phyloP scores from a whole-genome alignment of 192 early-diverging fungal genomes.

The Chytriomyces sp. region DNA sequence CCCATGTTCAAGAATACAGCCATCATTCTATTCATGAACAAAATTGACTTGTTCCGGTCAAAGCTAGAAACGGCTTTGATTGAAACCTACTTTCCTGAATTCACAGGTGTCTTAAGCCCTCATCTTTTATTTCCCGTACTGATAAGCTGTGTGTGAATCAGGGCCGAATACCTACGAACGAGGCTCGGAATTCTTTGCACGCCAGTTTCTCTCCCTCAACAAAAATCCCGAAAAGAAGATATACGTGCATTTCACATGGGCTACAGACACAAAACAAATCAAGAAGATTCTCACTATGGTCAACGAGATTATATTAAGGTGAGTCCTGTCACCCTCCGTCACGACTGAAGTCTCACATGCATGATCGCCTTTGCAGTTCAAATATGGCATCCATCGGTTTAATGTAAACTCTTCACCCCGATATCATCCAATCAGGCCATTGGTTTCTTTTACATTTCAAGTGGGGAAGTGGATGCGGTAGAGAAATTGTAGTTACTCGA shows the following conservation, averaged over 20 bases:
- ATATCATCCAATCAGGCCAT: too few species aligned
- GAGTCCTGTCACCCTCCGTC: too few species aligned
- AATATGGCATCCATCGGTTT: constrained; percentile 13
- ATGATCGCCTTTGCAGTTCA: too few species aligned
- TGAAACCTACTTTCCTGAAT: constrained; percentile 58
- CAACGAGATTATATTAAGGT: constrained; percentile 37
- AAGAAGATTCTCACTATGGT: constrained; percentile 43
- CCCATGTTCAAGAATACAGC: constrained; percentile 51
- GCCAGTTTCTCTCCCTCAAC: constrained; percentile 45
- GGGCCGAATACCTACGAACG: constrained; percentile 52
- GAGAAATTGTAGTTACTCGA: too few species aligned
- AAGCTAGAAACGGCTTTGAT: constrained; percentile 52
- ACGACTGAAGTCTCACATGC: too few species aligned
- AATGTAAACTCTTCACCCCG: too few species aligned
- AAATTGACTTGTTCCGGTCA: constrained; percentile 63
- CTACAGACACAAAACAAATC: constrained; percentile 65
- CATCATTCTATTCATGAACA: constrained; percentile 68
- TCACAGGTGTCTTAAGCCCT: constrained; percentile 36
- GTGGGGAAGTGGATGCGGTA: too few species aligned
- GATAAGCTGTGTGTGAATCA: constrained; percentile 7
- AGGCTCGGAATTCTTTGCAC: constrained; percentile 50
- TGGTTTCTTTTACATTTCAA: too few species aligned
- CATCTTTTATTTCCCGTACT: background rate
- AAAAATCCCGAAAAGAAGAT: constrained; percentile 49
- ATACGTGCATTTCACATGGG: constrained; percentile 65